These are phyloP conservation scores for Echium plantagineum DNA, from an alignment of 257 asterid species.

Conservation along the genomic window DNA sequence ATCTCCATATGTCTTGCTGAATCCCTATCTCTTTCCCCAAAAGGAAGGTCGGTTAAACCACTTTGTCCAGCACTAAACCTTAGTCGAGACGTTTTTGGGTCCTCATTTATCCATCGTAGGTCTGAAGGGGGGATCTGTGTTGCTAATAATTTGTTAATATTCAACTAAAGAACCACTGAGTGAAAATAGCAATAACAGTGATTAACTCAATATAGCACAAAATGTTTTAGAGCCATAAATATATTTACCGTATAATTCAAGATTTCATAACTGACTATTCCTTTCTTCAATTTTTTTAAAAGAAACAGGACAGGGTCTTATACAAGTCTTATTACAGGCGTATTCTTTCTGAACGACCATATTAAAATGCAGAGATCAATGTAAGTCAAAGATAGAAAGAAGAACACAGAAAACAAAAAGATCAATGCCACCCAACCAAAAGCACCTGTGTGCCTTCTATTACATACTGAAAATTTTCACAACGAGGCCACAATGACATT, in stretches of 20 bases:
- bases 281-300: no score
- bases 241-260: neutral
- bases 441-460: neutral
- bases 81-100: slow-evolving; percentile 51
- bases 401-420: neutral
- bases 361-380: neutral
- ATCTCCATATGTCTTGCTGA: slow-evolving; percentile 51
- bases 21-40: slow-evolving; percentile 42
- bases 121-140: slow-evolving; percentile 77
- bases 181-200: no score
- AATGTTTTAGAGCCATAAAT: no score
- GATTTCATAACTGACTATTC: neutral
- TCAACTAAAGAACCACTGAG: neutral
- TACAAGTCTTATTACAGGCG: neutral
- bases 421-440: no score
- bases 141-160: neutral
- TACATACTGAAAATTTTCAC: no score
- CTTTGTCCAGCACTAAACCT: slow-evolving; percentile 29
- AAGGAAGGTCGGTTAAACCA: slow-evolving; percentile 24
- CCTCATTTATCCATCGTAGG: slow-evolving; percentile 81
- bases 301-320: neutral
- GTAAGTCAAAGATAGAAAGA: neutral
- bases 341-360: neutral
- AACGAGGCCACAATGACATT: neutral
- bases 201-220: no score